phyloP scores from a whole-genome alignment of 768 basidiomycete species.

The Cubamyces sp. region DNA sequence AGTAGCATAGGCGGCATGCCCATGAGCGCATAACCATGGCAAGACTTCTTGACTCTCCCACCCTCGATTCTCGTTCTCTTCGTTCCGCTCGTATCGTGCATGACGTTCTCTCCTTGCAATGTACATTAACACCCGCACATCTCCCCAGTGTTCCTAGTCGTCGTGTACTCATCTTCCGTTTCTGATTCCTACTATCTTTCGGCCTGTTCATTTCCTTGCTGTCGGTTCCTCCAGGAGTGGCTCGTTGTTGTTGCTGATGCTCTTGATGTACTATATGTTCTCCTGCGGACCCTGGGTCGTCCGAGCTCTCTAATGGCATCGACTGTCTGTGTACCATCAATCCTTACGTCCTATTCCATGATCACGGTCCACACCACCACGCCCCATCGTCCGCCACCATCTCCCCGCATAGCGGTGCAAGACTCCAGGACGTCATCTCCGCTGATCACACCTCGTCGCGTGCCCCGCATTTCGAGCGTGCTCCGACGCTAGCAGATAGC shows the following conservation, averaged over 20 bases:
- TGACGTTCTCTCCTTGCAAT: background rate
- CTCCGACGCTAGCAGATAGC: too few species aligned
- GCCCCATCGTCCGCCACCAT: too few species aligned
- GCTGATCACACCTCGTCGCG: too few species aligned
- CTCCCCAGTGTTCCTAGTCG: background rate
- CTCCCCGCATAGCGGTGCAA: too few species aligned
- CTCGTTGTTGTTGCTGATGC: too few species aligned
- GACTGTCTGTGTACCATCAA: too few species aligned
- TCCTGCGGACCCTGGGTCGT: background rate
- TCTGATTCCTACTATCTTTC: background rate
- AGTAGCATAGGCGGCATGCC: slow-evolving; percentile 28
- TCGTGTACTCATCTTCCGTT: background rate
- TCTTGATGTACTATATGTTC: background rate
- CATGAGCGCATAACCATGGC: slow-evolving; percentile 18
- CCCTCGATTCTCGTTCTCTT: background rate
- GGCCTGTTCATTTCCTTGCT: background rate
- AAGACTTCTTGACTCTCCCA: too few species aligned
- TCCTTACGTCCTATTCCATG: too few species aligned
- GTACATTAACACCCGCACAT: slow-evolving; percentile 9
- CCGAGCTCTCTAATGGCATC: too few species aligned
- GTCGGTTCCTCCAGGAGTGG: background rate
- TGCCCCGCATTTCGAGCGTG: too few species aligned
- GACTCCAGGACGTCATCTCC: too few species aligned
- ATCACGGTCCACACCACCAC: too few species aligned
- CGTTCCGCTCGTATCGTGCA: background rate